phyloP scores from a whole-genome alignment of 2,329 filamentous ascomycete species.

The Hypoxylon sp. region DNA sequence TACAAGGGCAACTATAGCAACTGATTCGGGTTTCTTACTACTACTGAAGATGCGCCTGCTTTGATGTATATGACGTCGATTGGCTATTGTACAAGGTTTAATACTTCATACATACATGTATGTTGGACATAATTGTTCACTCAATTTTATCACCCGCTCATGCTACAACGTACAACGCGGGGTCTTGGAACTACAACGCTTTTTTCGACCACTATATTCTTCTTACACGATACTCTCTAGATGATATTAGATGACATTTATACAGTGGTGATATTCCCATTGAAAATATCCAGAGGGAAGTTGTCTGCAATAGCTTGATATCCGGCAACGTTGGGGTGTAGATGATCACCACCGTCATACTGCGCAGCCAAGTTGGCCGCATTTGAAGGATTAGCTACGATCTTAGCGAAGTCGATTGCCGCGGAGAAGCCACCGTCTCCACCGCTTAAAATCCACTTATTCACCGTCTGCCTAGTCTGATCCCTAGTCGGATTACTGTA shows the following conservation, averaged over 20 bases:
- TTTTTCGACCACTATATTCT: not conserved
- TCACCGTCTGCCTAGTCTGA: conserved; percentile 69
- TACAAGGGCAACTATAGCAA: not conserved
- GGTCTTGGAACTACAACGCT: not conserved
- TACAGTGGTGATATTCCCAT: conserved; percentile 28
- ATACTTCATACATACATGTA: not conserved
- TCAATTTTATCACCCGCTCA: not conserved
- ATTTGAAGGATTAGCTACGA: conserved; percentile 67
- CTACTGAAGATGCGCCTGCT: not conserved
- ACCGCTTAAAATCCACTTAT: conserved; percentile 71
- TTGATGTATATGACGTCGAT: not conserved
- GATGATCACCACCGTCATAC: conserved; percentile 74
- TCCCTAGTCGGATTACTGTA: conserved; percentile 71
- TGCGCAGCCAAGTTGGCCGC: conserved; percentile 63
- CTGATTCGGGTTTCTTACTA: not conserved
- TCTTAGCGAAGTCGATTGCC: conserved; percentile 73
- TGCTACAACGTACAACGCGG: not conserved
- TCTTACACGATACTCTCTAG: not conserved
- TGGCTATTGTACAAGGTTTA: not conserved
- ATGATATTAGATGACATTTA: not conserved
- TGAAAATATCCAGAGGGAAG: conserved; percentile 71
- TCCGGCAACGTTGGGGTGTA: conserved; percentile 73
- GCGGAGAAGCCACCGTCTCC: conserved; percentile 68
- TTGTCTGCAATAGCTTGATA: conserved; percentile 72
- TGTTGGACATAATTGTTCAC: not conserved